phyloP scores from a whole-genome alignment of 140 eudicot genomes.

The Anethum foeniculum region DNA sequence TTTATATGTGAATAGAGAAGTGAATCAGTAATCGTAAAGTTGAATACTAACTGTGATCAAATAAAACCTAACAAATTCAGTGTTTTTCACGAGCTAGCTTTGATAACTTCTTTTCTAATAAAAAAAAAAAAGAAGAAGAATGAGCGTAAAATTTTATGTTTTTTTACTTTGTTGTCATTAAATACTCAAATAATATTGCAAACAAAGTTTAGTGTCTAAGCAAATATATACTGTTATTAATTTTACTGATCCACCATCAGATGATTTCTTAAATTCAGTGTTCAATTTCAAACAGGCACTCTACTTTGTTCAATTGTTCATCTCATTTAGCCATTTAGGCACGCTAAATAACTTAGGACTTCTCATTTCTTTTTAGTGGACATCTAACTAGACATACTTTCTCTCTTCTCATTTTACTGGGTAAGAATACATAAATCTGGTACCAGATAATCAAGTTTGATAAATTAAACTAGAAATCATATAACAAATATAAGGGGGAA shows the following conservation, averaged over 20 bases:
- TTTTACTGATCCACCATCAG: not conserved
- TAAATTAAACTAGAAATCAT: not conserved
- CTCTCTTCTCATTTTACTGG: not conserved
- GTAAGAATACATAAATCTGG: not conserved
- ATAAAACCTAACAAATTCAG: not conserved
- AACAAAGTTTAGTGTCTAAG: not conserved
- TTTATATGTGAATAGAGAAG: constrained; percentile 5
- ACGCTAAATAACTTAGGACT: not conserved
- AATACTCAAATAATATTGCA: not conserved
- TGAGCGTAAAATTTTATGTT: not conserved
- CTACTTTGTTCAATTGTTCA: not conserved
- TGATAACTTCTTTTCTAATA: not conserved
- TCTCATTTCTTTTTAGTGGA: not conserved
- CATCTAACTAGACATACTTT: not conserved
- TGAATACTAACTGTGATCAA: not conserved
- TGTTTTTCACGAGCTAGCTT: constrained; percentile 8
- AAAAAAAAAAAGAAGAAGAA: not conserved
- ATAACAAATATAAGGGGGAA: not conserved
- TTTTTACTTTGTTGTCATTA: not conserved
- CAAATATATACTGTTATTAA: not conserved
- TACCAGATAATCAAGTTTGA: not conserved
- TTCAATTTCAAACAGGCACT: not conserved
- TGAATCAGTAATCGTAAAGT: not conserved
- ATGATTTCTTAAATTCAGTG: not conserved
- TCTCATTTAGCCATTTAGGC: constrained; percentile 1